Conservation (phyloP, 441 rosid genomes). For the Gossypium davidsonii region DNA sequence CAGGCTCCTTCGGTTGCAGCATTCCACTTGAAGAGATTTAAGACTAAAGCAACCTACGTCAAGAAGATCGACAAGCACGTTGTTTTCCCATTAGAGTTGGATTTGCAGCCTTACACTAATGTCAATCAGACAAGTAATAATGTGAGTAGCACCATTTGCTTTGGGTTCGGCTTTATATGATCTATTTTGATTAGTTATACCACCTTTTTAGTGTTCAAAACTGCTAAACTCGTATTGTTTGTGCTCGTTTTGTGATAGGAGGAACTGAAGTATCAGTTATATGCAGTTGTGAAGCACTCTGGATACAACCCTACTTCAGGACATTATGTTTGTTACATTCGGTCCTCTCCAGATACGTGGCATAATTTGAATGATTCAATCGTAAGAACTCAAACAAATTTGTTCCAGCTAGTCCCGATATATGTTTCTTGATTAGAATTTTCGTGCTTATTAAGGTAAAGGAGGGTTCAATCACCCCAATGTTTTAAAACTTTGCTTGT, state of each 20-base stretch:
- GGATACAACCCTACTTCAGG: slow-evolving; percentile 13
- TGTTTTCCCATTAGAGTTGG: slow-evolving; percentile 62
- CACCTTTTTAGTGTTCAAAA: neutral
- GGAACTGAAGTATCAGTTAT: slow-evolving; percentile 12
- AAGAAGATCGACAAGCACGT: slow-evolving; percentile 71
- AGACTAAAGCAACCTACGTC: slow-evolving; percentile 46
- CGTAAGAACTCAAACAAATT: slow-evolving; percentile 3
- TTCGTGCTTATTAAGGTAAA: neutral
- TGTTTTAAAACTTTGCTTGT: neutral
- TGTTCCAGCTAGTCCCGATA: neutral
- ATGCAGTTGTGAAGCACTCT: slow-evolving; percentile 18
- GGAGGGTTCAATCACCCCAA: neutral
- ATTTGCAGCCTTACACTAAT: slow-evolving; percentile 55
- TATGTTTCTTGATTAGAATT: neutral
- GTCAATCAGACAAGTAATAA: slow-evolving; percentile 16
- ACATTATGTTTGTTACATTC: slow-evolving; percentile 15
- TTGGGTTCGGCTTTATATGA: neutral
- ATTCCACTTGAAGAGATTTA: slow-evolving; percentile 83
- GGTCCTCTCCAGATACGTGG: slow-evolving; percentile 11
- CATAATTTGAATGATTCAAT: slow-evolving; percentile 12
- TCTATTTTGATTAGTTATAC: neutral
- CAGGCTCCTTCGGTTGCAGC: slow-evolving; percentile 55
- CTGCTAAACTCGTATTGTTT: neutral
- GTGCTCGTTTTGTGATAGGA: neutral
- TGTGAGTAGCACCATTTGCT: slow-evolving; percentile 31